Percentiles rank a stretch among this genome's conserved stretches.
These are phyloP conservation scores for Oryza glaberrima DNA, from an alignment of 176 grass and related monocot species.

Conservation along the genomic window DNA sequence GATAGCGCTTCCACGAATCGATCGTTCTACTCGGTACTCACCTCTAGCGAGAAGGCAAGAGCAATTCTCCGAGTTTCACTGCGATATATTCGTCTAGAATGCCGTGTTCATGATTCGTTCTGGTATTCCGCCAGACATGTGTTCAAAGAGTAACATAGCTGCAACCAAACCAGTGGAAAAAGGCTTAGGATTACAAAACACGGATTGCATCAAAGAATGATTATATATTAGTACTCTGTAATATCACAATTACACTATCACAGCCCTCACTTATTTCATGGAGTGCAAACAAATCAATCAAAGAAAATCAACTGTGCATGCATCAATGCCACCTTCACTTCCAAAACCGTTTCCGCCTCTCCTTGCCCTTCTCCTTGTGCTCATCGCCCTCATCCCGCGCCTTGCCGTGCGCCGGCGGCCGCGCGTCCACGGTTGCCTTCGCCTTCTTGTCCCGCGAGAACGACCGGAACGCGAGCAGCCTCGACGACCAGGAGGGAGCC, in stretches of 20 bases:
- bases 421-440: not conserved
- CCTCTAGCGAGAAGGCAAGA: too few relatives aligned
- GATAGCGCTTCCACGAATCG: too few relatives aligned
- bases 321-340: conserved; percentile 32
- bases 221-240: not conserved
- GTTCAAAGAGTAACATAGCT: too few relatives aligned
- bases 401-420: conserved; percentile 8
- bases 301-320: too few relatives aligned
- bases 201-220: not conserved
- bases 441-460: conserved; percentile 42
- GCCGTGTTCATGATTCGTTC: not conserved
- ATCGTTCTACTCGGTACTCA: too few relatives aligned
- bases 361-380: conserved; percentile 29
- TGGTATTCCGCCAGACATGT: not conserved
- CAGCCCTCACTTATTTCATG: not conserved
- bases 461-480: conserved; percentile 47
- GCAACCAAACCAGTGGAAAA: not conserved
- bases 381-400: conserved; percentile 19
- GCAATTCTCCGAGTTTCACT: not conserved
- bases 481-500: conserved; percentile 32
- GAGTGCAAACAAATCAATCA: not conserved
- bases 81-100: too few relatives aligned
- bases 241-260: not conserved
- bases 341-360: conserved; percentile 47
- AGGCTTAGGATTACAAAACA: not conserved